These are phyloP conservation scores for Lodderomyces margitis DNA, from an alignment of 1,139 yeast species.

Conservation along the genomic window DNA sequence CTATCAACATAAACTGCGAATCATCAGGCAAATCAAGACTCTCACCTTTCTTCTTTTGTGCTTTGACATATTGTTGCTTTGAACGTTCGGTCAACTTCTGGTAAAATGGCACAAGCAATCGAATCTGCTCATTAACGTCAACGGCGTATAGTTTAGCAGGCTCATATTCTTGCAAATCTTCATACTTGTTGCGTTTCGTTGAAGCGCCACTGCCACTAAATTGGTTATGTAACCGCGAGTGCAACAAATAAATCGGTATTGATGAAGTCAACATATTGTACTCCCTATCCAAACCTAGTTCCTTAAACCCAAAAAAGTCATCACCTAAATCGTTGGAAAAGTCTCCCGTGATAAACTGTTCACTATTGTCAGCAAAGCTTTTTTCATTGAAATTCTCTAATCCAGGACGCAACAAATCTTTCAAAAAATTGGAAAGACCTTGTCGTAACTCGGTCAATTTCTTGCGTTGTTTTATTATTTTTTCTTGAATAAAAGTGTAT, in stretches of 20 bases:
- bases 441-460: slow-evolving; percentile 67
- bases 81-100: slow-evolving; percentile 51
- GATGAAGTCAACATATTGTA: slow-evolving; percentile 82
- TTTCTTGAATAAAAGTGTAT: slow-evolving; percentile 72
- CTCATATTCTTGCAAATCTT: slow-evolving; percentile 56
- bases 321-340: slow-evolving; percentile 91
- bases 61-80: slow-evolving; percentile 45
- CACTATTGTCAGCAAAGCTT: slow-evolving; percentile 85
- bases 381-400: slow-evolving; percentile 71
- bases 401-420: slow-evolving; percentile 81
- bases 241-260: slow-evolving; percentile 86
- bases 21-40: slow-evolving; percentile 42
- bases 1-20: slow-evolving; percentile 51
- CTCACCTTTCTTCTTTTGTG: slow-evolving; percentile 54
- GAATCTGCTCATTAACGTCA: slow-evolving; percentile 55
- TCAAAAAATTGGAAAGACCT: slow-evolving; percentile 71
- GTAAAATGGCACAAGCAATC: slow-evolving; percentile 60
- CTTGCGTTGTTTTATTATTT: slow-evolving; percentile 63
- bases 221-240: slow-evolving; percentile 67
- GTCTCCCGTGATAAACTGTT: slow-evolving; percentile 91
- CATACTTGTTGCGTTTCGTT: slow-evolving; percentile 53
- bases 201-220: slow-evolving; percentile 40
- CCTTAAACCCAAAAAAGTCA: slow-evolving; percentile 96
- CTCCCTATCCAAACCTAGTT: slow-evolving; percentile 89
- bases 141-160: slow-evolving; percentile 49